Conservation (phyloP, 306 rosid species). For the Alnus rubra region DNA sequence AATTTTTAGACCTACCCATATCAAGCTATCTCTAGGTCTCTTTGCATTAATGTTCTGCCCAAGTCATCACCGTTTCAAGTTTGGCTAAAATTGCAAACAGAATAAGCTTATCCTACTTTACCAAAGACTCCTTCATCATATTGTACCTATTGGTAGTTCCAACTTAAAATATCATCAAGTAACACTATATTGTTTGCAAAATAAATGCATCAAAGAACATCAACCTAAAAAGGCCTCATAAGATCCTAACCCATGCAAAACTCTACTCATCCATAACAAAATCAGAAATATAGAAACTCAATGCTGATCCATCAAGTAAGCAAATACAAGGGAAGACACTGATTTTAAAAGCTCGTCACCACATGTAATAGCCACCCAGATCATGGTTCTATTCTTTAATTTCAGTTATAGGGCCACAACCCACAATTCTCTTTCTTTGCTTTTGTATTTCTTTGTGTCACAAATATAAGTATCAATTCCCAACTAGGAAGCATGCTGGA, state of each 20-base stretch:
- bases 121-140: neutral
- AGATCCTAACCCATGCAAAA: too few relatives aligned
- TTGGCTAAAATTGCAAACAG: neutral
- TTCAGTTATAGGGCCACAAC: neutral
- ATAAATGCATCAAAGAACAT: too few relatives aligned
- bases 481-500: neutral
- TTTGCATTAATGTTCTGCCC: neutral
- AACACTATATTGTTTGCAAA: too few relatives aligned
- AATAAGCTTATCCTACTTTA: neutral
- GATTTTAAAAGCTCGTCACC: neutral
- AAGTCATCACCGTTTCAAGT: neutral
- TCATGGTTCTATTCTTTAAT: neutral
- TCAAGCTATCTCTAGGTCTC: neutral
- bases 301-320: too few relatives aligned
- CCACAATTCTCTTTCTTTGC: neutral
- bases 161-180: too few relatives aligned
- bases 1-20: neutral
- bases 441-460: neutral
- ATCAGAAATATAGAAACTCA: too few relatives aligned
- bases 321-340: too few relatives aligned
- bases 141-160: neutral
- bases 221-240: too few relatives aligned
- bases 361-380: neutral
- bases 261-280: too few relatives aligned
- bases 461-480: neutral